Conservation (phyloP, 768 basidiomycete species). For the Naganishia vishniacii region DNA sequence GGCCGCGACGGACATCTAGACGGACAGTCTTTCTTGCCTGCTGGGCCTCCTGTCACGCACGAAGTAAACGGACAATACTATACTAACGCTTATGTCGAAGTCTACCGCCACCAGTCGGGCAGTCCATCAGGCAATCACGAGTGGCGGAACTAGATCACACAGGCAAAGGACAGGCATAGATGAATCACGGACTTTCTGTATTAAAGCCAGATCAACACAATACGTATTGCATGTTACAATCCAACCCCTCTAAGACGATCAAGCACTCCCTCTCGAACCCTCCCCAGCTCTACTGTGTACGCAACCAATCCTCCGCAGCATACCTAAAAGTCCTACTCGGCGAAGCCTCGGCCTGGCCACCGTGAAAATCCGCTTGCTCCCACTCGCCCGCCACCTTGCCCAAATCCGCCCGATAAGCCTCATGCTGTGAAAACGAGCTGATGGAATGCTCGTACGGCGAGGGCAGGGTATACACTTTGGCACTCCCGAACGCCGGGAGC, state of each 20-base stretch:
- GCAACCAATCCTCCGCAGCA: conserved; percentile 14
- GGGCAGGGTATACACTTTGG: conserved; percentile 14
- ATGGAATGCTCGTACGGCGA: neutral
- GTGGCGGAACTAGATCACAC: neutral
- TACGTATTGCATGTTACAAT: neutral
- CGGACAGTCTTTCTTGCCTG: neutral
- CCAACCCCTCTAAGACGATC: too few species aligned
- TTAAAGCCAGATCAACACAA: neutral
- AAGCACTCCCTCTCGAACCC: too few species aligned
- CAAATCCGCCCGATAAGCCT: neutral
- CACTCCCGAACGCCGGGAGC: neutral
- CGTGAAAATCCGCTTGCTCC: neutral
- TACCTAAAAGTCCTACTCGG: conserved; percentile 17
- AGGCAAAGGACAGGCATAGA: neutral
- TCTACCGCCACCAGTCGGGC: too few species aligned
- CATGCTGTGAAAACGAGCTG: neutral
- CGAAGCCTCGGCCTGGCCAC: neutral
- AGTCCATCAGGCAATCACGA: neutral
- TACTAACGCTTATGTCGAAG: neutral
- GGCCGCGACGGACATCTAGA: neutral
- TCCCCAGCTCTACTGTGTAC: neutral
- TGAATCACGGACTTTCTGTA: too few species aligned
- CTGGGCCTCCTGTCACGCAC: neutral
- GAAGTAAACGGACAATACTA: neutral
- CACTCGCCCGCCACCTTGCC: neutral